Conservation (phyloP, 352 stramenopile genomes). For the Pythium monospermum region DNA sequence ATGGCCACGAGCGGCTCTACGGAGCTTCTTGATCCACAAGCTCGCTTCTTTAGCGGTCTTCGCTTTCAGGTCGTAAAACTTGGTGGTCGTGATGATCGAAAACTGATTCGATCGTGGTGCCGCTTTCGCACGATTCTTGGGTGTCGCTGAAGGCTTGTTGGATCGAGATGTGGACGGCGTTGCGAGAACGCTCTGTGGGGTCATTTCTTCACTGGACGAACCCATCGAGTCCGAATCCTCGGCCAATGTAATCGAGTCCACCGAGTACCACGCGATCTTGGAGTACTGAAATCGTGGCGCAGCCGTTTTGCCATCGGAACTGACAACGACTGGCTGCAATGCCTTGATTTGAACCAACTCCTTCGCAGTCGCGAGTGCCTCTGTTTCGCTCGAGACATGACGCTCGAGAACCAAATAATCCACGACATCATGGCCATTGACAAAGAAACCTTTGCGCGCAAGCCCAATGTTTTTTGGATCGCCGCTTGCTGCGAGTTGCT, state of each 20-base stretch:
- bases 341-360: constrained; percentile 73
- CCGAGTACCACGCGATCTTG: constrained; percentile 73
- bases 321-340: constrained; percentile 37
- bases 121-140: too few species aligned
- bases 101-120: constrained; percentile 67
- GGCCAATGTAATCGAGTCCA: constrained; percentile 69
- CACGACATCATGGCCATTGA: constrained; percentile 69
- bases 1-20: constrained; percentile 48
- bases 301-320: constrained; percentile 5
- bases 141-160: constrained; percentile 15
- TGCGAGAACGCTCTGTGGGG: constrained; percentile 11
- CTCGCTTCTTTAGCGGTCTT: constrained; percentile 68
- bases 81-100: constrained; percentile 81
- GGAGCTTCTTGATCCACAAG: constrained; percentile 62
- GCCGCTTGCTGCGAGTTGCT: constrained; percentile 30
- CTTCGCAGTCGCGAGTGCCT: constrained; percentile 67
- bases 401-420: constrained; percentile 68
- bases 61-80: constrained; percentile 82
- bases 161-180: constrained; percentile 22
- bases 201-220: constrained; percentile 47
- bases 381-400: constrained; percentile 44
- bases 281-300: constrained; percentile 62
- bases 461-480: constrained; percentile 27
- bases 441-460: constrained; percentile 63
- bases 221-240: constrained; percentile 72